Evolutionary conservation across 768 basidiomycete species (phyloP).

Genomic region (Leccinum rimulosum): DNA sequence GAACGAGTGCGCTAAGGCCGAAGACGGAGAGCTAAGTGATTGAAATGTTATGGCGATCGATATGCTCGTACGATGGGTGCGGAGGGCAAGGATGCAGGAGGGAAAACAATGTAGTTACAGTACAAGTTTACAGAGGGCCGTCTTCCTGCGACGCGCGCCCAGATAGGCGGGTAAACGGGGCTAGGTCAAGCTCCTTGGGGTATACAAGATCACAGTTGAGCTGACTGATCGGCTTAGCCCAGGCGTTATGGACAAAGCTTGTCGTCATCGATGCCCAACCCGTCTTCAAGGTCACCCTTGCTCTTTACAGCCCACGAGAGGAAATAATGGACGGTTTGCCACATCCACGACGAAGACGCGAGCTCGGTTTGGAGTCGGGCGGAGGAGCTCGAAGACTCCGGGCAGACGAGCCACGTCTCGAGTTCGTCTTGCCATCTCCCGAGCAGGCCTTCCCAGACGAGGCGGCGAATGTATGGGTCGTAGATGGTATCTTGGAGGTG

Average conservation of each 20-base stretch:
- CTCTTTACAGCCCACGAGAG: not conserved
- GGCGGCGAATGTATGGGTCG: constrained; percentile 81
- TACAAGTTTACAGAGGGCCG: too few relatives aligned
- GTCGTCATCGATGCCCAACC: constrained; percentile 48
- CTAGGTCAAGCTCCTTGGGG: constrained; percentile 64
- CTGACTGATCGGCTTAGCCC: constrained; percentile 69
- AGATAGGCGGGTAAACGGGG: constrained; percentile 24
- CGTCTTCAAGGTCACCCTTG: constrained; percentile 15
- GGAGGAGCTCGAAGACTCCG: constrained; percentile 25
- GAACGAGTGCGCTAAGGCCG: too few relatives aligned
- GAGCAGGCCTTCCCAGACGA: constrained; percentile 83
- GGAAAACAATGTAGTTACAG: too few relatives aligned
- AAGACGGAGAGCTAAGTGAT: too few relatives aligned
- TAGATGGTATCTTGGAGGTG: constrained; percentile 78
- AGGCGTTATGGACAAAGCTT: constrained; percentile 73
- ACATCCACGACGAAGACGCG: constrained; percentile 13
- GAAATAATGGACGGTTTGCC: constrained; percentile 25
- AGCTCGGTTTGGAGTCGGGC: constrained; percentile 4
- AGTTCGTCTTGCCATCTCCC: constrained; percentile 62
- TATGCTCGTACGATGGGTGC: too few relatives aligned
- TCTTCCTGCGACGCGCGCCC: constrained; percentile 16
- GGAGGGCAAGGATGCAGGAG: too few relatives aligned
- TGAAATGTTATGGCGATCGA: too few relatives aligned
- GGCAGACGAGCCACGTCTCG: constrained; percentile 67
- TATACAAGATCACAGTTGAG: constrained; percentile 85